These are phyloP conservation scores for Malassezia equina DNA, from an alignment of 1,284 basidiomycete genomes.

Conservation along the genomic window DNA sequence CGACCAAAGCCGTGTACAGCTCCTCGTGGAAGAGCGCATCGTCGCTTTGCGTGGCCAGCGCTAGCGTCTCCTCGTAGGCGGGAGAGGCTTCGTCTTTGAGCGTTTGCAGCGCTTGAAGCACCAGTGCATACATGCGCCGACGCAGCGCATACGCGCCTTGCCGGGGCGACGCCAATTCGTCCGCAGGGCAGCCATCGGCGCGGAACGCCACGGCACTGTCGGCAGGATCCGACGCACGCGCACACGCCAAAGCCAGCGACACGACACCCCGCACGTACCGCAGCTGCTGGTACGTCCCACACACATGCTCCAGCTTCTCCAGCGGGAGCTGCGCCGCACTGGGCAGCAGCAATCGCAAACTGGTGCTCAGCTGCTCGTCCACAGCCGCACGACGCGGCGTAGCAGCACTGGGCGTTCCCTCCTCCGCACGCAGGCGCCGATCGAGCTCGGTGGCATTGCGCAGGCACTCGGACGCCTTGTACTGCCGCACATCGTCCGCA, in stretches of 20 bases:
- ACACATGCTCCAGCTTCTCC: conserved; percentile 72
- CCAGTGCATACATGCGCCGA: conserved; percentile 59
- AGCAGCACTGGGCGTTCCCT: conserved; percentile 12
- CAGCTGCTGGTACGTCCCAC: conserved; percentile 72
- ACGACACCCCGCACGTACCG: conserved; percentile 75
- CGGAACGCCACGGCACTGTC: conserved; percentile 51
- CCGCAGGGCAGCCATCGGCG: conserved; percentile 62
- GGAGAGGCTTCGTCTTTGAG: conserved; percentile 55
- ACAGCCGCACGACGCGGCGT: background rate
- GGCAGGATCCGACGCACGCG: conserved; percentile 65
- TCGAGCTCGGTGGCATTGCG: conserved; percentile 73
- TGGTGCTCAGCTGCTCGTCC: conserved; percentile 19
- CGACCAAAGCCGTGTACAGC: conserved; percentile 86
- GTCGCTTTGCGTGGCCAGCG: conserved; percentile 61
- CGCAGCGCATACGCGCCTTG: conserved; percentile 53
- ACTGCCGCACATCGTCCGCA: conserved; percentile 92
- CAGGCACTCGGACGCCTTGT: conserved; percentile 94
- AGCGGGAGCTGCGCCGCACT: conserved; percentile 74
- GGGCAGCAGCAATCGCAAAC: conserved; percentile 63
- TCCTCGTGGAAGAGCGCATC: conserved; percentile 91
- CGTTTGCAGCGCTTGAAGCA: conserved; percentile 61
- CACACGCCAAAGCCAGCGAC: conserved; percentile 74
- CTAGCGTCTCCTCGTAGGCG: conserved; percentile 23
- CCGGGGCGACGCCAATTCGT: conserved; percentile 52
- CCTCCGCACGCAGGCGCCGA: conserved; percentile 53